Percentiles rank a stretch among this genome's conserved stretches.
phyloP scores from a whole-genome alignment of 1,139 yeast genomes.

The Arxiozyma bovina region DNA sequence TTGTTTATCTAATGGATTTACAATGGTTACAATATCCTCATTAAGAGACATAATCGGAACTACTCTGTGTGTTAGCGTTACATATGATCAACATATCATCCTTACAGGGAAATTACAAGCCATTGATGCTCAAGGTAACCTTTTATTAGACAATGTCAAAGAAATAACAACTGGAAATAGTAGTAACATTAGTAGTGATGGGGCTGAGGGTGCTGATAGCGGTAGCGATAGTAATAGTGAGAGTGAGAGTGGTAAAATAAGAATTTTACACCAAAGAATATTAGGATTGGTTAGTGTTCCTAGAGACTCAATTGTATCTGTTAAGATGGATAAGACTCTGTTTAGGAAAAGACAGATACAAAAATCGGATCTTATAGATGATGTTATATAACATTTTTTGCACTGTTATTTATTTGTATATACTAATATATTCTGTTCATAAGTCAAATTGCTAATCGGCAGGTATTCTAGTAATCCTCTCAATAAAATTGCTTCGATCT shows the following conservation, averaged over 20 bases:
- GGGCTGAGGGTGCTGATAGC: background rate
- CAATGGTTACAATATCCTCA: background rate
- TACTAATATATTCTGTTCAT: background rate
- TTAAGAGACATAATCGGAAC: conserved; percentile 1
- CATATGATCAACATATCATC: conserved; percentile 6
- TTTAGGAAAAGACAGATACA: conserved; percentile 8
- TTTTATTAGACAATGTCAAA: conserved; percentile 25
- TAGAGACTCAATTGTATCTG: conserved; percentile 16
- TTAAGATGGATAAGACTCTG: conserved; percentile 11
- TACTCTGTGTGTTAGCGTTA: conserved; percentile 15
- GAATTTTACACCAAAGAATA: conserved; percentile 10
- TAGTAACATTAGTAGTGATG: too few relatives aligned
- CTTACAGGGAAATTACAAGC: conserved; percentile 26
- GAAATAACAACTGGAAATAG: conserved; percentile 12
- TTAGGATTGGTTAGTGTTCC: conserved; percentile 31
- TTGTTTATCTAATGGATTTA: background rate
- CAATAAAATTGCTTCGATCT: too few relatives aligned
- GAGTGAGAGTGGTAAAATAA: background rate
- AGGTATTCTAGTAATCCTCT: too few relatives aligned
- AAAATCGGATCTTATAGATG: conserved; percentile 8
- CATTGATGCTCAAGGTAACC: conserved; percentile 25
- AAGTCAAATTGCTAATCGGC: background rate
- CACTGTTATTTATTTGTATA: background rate
- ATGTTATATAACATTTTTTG: conserved; percentile 11
- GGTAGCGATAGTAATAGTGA: too few relatives aligned